Percentiles rank a stretch among this genome's conserved stretches.
Evolutionary conservation across 2,329 filamentous ascomycete genomes (phyloP).

Genomic region (Byssothecium circinans): DNA sequence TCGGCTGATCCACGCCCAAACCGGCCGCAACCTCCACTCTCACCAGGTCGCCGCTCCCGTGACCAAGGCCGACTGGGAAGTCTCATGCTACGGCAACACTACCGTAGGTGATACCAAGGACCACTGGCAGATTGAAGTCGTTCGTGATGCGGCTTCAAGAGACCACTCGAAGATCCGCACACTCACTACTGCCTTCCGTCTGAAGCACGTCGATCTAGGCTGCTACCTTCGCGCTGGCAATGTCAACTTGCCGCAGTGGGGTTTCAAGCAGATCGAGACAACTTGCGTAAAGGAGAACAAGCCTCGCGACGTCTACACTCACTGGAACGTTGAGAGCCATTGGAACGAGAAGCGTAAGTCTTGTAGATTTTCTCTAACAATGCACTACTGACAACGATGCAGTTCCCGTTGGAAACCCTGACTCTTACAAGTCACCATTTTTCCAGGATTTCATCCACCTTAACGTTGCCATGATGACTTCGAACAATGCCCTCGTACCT

Average conservation of each 20-base stretch:
- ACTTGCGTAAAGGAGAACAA: slow-evolving; percentile 94
- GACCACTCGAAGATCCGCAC: slow-evolving; percentile 86
- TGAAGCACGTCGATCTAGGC: slow-evolving; percentile 77
- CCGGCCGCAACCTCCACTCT: slow-evolving; percentile 94
- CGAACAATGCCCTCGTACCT: slow-evolving; percentile 96
- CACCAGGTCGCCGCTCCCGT: slow-evolving; percentile 87
- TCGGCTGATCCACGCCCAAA: slow-evolving; percentile 90
- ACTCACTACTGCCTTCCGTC: slow-evolving; percentile 87
- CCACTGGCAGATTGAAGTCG: slow-evolving; percentile 92
- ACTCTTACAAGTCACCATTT: slow-evolving; percentile 95
- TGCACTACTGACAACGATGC: slow-evolving; percentile 30
- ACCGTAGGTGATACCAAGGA: slow-evolving; percentile 97
- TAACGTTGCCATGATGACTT: slow-evolving; percentile 99
- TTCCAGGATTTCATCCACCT: slow-evolving; percentile 96
- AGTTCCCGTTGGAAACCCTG: slow-evolving; percentile 88
- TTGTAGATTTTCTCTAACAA: background rate
- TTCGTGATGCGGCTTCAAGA: slow-evolving; percentile 82
- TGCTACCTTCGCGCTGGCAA: slow-evolving; percentile 96
- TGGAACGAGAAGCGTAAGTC: slow-evolving; percentile 86
- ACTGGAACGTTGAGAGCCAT: slow-evolving; percentile 98
- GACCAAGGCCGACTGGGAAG: slow-evolving; percentile 86
- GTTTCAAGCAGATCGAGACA: slow-evolving; percentile 99
- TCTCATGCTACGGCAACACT: slow-evolving; percentile 93
- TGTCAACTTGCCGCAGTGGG: slow-evolving; percentile 96
- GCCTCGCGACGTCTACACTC: slow-evolving; percentile 88